phyloP scores from a whole-genome alignment of 2,329 filamentous ascomycete species.

The Tolypocladium amazonense region DNA sequence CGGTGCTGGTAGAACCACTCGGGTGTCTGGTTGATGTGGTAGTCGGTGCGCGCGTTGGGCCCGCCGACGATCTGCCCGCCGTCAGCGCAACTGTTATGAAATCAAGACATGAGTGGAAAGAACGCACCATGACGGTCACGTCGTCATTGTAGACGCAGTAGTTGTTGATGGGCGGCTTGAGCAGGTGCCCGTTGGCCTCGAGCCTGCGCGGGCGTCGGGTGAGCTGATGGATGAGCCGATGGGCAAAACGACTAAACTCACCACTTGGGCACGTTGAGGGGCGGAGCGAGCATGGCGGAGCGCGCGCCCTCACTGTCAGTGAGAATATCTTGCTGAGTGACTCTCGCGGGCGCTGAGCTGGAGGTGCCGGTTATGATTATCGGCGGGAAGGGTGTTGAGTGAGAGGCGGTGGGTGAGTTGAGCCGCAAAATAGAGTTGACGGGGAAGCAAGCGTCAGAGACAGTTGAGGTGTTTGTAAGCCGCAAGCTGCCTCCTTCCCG shows the following conservation, averaged over 20 bases:
- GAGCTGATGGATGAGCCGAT: neutral
- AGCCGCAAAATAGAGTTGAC: neutral
- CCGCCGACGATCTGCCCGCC: conserved; percentile 70
- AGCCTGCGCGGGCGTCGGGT: conserved; percentile 49
- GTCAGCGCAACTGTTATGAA: neutral
- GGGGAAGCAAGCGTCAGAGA: neutral
- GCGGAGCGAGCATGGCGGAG: conserved; percentile 33
- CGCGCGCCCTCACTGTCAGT: neutral
- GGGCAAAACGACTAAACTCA: conserved; percentile 19
- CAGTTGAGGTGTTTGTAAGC: neutral
- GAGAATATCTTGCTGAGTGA: neutral
- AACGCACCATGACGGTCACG: conserved; percentile 66
- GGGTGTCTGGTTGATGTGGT: conserved; percentile 92
- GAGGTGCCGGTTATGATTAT: neutral
- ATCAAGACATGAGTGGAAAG: neutral
- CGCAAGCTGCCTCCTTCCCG: neutral
- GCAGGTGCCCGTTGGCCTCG: conserved; percentile 78
- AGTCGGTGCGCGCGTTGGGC: conserved; percentile 91
- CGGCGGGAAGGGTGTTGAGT: neutral
- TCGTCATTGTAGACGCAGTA: conserved; percentile 88
- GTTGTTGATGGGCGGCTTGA: conserved; percentile 93
- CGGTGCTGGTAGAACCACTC: conserved; percentile 98
- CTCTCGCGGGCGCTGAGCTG: neutral
- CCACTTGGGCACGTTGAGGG: conserved; percentile 49
- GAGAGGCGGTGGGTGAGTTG: neutral